Evolutionary conservation across 441 rosid species (phyloP).

Genomic region (Croton laevigatus): DNA sequence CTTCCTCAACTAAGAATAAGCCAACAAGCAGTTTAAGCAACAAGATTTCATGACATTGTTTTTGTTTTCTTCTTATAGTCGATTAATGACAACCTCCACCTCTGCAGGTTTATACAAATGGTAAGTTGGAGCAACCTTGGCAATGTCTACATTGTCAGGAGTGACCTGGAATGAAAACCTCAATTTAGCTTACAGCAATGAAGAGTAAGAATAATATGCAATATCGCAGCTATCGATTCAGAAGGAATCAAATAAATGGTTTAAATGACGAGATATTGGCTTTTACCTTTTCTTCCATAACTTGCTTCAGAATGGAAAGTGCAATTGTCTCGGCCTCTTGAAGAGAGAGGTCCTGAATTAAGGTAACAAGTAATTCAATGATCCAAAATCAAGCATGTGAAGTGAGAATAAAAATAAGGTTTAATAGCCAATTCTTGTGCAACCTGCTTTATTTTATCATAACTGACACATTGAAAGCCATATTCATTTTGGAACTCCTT

Average conservation of each 20-base stretch:
- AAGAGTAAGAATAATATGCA: background rate
- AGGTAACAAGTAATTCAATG: constrained; percentile 3
- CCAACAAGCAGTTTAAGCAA: background rate
- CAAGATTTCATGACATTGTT: background rate
- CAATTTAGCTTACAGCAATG: background rate
- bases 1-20: constrained; percentile 18
- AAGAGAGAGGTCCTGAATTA: constrained; percentile 70
- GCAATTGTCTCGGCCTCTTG: constrained; percentile 90
- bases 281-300: constrained; percentile 95
- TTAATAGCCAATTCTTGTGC: background rate
- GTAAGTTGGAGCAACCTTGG: constrained; percentile 80
- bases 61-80: constrained; percentile 43
- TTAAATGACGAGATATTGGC: background rate
- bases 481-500: background rate
- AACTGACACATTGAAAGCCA: background rate
- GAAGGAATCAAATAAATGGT: background rate
- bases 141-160: constrained; percentile 94
- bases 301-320: constrained; percentile 91
- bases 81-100: constrained; percentile 86
- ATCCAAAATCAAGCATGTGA: background rate
- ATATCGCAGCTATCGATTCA: background rate
- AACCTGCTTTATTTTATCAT: background rate
- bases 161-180: constrained; percentile 58
- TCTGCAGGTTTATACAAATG: constrained; percentile 92
- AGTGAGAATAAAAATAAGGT: background rate